Conservation (phyloP, 2,329 filamentous ascomycete genomes). For the Hirsutella rhossiliensis region DNA sequence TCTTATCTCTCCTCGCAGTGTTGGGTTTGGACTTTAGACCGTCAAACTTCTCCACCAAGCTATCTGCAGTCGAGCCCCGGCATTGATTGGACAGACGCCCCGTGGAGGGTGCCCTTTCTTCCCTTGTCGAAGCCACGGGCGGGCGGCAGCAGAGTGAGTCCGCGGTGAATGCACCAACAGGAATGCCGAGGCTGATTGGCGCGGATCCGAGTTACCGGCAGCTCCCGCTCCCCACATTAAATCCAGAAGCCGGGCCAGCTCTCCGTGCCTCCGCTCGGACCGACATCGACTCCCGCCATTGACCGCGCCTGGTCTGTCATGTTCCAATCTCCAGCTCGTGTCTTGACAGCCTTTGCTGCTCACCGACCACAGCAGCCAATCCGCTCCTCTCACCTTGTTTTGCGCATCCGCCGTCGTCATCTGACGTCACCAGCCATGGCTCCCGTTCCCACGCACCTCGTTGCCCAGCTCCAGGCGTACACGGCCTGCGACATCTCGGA, state of each 20-base stretch:
- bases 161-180: background rate
- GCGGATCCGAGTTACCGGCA: background rate
- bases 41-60: no score
- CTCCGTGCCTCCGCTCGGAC: background rate
- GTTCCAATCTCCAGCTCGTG: background rate
- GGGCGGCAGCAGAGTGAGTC: background rate
- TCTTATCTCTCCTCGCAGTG: background rate
- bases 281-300: background rate
- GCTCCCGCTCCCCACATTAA: background rate
- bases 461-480: constrained; percentile 22
- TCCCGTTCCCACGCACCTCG: constrained; percentile 7
- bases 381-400: background rate
- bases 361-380: background rate
- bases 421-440: constrained; percentile 1
- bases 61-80: no score
- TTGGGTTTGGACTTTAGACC: no score
- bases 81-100: no score
- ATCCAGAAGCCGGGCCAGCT: background rate
- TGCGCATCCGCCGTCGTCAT: background rate
- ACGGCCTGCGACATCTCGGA: constrained; percentile 54
- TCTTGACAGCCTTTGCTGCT: background rate
- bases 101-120: no score
- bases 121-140: no score
- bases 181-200: background rate
- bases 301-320: background rate